A percentile compares a stretch with the other conserved stretches of the same genome.
phyloP scores from a whole-genome alignment of 2,329 filamentous ascomycete species.

The Aspergillus japonicus region DNA sequence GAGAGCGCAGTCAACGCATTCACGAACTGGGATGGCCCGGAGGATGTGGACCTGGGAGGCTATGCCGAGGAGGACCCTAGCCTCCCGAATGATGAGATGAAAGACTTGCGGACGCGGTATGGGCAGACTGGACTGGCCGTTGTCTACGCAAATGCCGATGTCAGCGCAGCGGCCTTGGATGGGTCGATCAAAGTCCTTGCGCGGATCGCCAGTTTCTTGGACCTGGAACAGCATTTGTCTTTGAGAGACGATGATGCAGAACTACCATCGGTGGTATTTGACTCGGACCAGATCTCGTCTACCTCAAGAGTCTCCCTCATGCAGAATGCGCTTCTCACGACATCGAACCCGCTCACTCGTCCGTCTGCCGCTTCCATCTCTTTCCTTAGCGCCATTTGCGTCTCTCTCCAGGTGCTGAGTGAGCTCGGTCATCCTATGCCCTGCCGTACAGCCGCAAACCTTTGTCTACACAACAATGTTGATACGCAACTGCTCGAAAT shows the following conservation, averaged over 20 bases:
- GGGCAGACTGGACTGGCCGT: conserved; percentile 60
- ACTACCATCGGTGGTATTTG: conserved; percentile 32
- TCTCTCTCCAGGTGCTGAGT: conserved; percentile 42
- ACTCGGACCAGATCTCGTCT: conserved; percentile 32
- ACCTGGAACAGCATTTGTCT: conserved; percentile 48
- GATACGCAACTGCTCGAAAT: conserved; percentile 55
- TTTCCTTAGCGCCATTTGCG: conserved; percentile 42
- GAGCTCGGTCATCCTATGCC: conserved; percentile 39
- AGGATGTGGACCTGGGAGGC: conserved; percentile 58
- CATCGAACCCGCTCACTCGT: conserved; percentile 43
- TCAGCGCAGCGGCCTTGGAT: conserved; percentile 46
- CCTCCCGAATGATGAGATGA: conserved; percentile 44
- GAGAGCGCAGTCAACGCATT: conserved; percentile 51
- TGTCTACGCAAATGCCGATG: conserved; percentile 54
- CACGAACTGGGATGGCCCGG: conserved; percentile 59
- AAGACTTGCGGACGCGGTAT: conserved; percentile 50
- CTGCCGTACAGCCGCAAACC: conserved; percentile 43
- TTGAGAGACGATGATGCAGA: conserved; percentile 20
- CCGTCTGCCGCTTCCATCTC: conserved; percentile 40
- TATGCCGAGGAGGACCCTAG: conserved; percentile 46
- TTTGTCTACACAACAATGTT: conserved; percentile 54
- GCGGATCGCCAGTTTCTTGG: conserved; percentile 52
- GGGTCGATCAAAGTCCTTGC: conserved; percentile 51
- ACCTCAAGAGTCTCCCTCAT: conserved; percentile 43
- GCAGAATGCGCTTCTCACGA: conserved; percentile 40